Percentiles rank a stretch among this genome's conserved stretches.
Evolutionary conservation across 768 basidiomycete genomes (phyloP).

Genomic region (Lactarius pseudohatsudake): DNA sequence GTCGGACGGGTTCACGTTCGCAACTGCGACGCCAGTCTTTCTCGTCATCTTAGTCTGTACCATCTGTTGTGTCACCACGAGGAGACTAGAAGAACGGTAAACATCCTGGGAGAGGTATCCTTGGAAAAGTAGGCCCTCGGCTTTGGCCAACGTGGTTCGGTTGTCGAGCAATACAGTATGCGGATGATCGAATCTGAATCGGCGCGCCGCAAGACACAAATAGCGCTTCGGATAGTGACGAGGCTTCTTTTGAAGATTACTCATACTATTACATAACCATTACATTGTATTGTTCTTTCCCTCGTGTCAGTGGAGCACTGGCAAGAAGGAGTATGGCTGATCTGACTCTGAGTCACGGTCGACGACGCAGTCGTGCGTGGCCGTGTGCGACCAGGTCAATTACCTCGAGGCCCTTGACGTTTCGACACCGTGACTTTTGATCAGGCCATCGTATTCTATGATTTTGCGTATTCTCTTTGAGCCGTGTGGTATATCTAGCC

Average conservation of each 20-base stretch:
- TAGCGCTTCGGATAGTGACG: neutral
- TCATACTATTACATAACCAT: too few relatives aligned
- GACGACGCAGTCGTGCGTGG: neutral
- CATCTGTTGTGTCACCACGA: neutral
- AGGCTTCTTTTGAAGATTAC: neutral
- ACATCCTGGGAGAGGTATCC: neutral
- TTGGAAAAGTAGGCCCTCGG: neutral
- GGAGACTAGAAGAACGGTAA: neutral
- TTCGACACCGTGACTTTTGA: neutral
- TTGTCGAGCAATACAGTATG: neutral
- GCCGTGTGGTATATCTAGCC: neutral
- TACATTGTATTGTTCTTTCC: neutral
- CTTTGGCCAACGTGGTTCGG: neutral
- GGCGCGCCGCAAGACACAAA: neutral
- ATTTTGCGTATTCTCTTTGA: neutral
- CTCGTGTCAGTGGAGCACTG: neutral
- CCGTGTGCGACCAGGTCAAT: neutral
- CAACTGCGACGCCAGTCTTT: neutral
- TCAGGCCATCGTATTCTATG: neutral
- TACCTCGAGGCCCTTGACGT: neutral
- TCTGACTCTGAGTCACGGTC: neutral
- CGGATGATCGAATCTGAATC: neutral
- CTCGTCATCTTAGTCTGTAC: too few relatives aligned
- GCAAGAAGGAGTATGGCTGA: neutral
- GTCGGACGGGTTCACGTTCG: neutral